Base-by-base conservation (phyloP, 202 grass and related monocot genomes). In the Hordeum pubiflorum region DNA sequence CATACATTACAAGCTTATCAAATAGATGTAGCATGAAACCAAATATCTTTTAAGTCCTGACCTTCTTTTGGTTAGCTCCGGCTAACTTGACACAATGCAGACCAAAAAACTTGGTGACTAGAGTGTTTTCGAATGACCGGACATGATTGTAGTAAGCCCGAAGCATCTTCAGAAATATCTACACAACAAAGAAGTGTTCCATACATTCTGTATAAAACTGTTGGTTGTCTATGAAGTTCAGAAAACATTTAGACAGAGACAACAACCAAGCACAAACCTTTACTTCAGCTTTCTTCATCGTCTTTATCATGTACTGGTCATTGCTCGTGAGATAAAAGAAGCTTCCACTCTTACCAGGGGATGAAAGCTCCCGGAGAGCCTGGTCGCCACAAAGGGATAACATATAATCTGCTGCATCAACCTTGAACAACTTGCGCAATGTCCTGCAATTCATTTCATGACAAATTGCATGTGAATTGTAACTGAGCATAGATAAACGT, bases 221-320 rank as follows among this genome's bases (percentile, higher is more conserved):
- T 21, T 22, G 38, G 41, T 54, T 37, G 63, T 4, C 44, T 50
- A 50, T 4, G 44, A 32, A 78, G 52, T 82, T 82, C 33, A 72
- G 58, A 63, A 82, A 67, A 32, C 36, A 74, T 52, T 57, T 75
- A 41, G 50, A 27, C 38, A 70, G 36, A 63, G 5, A 75, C 0
- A 82, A 67, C 22, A 7, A 74, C 37, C 63, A 57, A 31, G 44
- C 10, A 89, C 82, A 72, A 83, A 96, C 96, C 89, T 99, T 99
- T 76, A 99, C 96, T 99, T 99, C 96, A 73, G 96, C 59, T 84
- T 99, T 99, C 89, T 99, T 99, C 96, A 99, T 90, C 18, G 96
- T 99, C 79, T 99, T 99, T 79, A 99, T 99, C 96, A 99, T 99
- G 83, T 99, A 99, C 67, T 86, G 85, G 65, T 96, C 96, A 77